These are phyloP conservation scores for Setaria viridis DNA, from an alignment of 202 grass and related monocot genomes.

Conservation along the genomic window DNA sequence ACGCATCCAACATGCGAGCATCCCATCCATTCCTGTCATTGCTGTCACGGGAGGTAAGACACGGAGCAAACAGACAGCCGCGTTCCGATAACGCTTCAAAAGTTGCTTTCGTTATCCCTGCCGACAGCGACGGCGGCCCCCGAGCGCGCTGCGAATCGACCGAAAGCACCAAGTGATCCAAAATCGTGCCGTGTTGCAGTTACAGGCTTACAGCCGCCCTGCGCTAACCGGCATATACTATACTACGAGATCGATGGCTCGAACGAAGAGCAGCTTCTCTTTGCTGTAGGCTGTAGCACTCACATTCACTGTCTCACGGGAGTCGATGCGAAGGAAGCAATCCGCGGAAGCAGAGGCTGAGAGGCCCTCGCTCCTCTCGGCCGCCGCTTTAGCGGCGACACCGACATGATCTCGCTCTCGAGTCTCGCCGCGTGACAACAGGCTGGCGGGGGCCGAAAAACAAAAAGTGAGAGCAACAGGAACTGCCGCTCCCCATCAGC, in stretches of 20 bases:
- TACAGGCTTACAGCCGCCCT: neutral
- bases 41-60: conserved; percentile 36
- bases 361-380: neutral
- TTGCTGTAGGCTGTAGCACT: neutral
- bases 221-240: neutral
- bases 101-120: conserved; percentile 50
- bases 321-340: neutral
- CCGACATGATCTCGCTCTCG: conserved; percentile 17
- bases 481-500: neutral
- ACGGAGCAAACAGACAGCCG: neutral
- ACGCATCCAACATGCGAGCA: conserved; percentile 8
- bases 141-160: neutral
- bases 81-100: conserved; percentile 9
- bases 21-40: conserved; percentile 24
- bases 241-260: neutral
- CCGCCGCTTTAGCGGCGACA: neutral
- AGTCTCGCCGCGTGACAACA: neutral
- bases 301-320: neutral
- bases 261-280: no score
- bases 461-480: conserved; percentile 13
- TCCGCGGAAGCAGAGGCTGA: neutral
- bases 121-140: conserved; percentile 24
- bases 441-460: neutral
- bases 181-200: conserved; percentile 2
- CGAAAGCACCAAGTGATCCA: conserved; percentile 23